Evolutionary conservation across 108 stramenopile genomes (phyloP), one percentile per base, ranked within the genome.

Genomic region (Nitzschia sp.): DNA sequence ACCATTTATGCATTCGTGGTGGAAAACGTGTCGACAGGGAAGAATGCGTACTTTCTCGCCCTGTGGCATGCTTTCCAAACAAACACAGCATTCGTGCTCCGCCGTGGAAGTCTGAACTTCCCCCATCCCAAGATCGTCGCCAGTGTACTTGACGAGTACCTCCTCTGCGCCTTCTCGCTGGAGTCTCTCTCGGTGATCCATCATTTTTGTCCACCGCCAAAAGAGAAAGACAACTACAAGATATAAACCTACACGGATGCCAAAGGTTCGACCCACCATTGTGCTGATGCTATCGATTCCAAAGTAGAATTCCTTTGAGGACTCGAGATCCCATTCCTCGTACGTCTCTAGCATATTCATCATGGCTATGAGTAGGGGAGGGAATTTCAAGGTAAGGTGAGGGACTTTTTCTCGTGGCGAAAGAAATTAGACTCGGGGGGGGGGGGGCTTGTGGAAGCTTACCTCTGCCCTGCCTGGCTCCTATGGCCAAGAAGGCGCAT

Each of bases 11-110:
- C 66, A 66, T 3, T 66, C 66, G 26, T 66, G 53, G 29, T 66
- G 66, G 36, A 66, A 66, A 17, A 27, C 21, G 55, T 66, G 66
- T 26, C 66, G 52, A 27, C 66, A 66, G 1, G 66, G 66, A 17
- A 66, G 35, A 26, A 66, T 66, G 23, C 66, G 53, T 9, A 66
- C 66, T 36, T 53, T 53, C 34, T 47, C 47, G 25, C 66, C 66
- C 6, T 19, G 53, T 3, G 33, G 66, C 66, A 66, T 66, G 21
- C 34, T 28, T 25, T 66, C 66, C 16, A 66, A 25, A 38, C 66
- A 66, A 53, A 66, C 30, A 21, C 47, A 47, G 55, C 66, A 66
- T 22, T 66, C 66, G 23, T 66, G 53, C 0, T 28, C 15, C 35
- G 23, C 2, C 16, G 52, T 19, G 26, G 47, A 47, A 1, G 50